Evolutionary conservation across 352 stramenopile species (phyloP).

Genomic region (Aphanomyces stellatus): DNA sequence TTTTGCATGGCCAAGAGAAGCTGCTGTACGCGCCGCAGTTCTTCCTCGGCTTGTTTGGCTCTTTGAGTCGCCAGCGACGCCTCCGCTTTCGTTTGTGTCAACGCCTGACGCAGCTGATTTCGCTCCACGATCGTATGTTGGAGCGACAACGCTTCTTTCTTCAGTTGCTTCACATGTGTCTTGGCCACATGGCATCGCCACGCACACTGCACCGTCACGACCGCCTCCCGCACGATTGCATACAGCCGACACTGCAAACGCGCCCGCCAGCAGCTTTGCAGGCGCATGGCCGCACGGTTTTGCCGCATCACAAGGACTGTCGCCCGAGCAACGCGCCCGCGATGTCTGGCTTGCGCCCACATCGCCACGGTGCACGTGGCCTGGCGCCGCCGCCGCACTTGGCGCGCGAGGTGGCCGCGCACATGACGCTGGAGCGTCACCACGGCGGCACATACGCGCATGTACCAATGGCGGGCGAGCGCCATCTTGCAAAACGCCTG

Average conservation of each 20-base stretch:
- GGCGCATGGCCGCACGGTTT: background rate
- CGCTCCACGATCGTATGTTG: conserved; percentile 12
- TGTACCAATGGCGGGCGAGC: background rate
- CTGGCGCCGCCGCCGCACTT: conserved; percentile 22
- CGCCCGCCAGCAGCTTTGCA: background rate
- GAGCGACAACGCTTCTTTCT: conserved; percentile 7
- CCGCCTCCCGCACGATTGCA: background rate
- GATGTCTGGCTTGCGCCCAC: background rate
- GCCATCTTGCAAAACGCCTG: conserved; percentile 28
- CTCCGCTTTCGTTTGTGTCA: background rate
- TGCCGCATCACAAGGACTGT: background rate
- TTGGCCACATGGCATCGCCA: background rate
- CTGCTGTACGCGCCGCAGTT: conserved; percentile 3
- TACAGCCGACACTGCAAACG: background rate
- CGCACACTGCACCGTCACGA: background rate
- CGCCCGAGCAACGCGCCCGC: background rate
- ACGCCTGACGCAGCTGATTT: conserved; percentile 8
- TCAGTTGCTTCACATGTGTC: background rate
- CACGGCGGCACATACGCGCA: background rate
- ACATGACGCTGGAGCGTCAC: conserved; percentile 31
- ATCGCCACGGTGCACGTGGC: conserved; percentile 12
- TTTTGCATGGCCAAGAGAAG: background rate
- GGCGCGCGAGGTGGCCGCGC: conserved; percentile 26
- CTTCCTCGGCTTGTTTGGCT: conserved; percentile 1
- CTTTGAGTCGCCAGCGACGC: background rate